Percentiles rank a stretch among this genome's conserved stretches.
Conservation (phyloP, 2,329 filamentous ascomycete genomes). For the Apiospora aurea region DNA sequence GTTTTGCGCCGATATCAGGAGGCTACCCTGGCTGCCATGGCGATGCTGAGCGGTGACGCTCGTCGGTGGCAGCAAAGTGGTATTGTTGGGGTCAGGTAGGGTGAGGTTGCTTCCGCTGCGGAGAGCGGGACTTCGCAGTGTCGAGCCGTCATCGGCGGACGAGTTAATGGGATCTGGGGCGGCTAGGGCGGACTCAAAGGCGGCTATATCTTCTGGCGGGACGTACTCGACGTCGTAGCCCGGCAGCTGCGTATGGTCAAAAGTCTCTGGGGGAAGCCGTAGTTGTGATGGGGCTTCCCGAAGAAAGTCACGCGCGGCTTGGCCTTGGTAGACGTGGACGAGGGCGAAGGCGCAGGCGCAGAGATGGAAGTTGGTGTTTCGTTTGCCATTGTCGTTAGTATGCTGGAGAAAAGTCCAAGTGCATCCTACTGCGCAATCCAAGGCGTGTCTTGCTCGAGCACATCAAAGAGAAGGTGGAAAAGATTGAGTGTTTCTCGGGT, state of each 20-base stretch:
- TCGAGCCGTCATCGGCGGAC: conserved; percentile 57
- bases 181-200: conserved; percentile 83
- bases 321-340: background rate
- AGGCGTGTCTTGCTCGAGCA: background rate
- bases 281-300: conserved; percentile 44
- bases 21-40: conserved; percentile 43
- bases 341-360: background rate
- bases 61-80: conserved; percentile 44
- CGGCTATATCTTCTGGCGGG: conserved; percentile 71
- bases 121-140: conserved; percentile 51
- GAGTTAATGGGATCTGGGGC: conserved; percentile 78
- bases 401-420: conserved; percentile 13
- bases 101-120: conserved; percentile 50
- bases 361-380: conserved; percentile 9
- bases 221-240: conserved; percentile 83
- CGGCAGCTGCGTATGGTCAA: conserved; percentile 75
- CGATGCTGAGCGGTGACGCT: conserved; percentile 36
- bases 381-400: conserved; percentile 12
- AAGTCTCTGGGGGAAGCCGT: conserved; percentile 69
- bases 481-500: background rate
- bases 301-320: conserved; percentile 30
- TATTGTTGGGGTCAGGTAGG: conserved; percentile 48
- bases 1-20: conserved; percentile 88
- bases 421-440: conserved; percentile 12
- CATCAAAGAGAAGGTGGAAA: background rate